Conservation (phyloP, 1,284 basidiomycete genomes). For the Psilocybe mexicana region DNA sequence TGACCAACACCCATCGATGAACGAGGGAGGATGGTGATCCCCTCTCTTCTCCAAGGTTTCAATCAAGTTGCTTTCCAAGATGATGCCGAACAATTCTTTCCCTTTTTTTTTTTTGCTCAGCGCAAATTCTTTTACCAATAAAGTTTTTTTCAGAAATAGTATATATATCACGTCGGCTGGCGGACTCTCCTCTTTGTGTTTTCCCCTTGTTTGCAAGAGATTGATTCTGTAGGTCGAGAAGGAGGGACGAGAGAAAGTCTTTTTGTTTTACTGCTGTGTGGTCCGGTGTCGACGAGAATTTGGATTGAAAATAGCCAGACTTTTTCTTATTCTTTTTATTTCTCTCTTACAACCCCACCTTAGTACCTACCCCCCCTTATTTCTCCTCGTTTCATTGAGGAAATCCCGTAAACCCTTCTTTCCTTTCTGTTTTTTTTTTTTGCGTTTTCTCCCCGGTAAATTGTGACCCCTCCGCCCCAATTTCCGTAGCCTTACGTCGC, state of each 20-base stretch:
- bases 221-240: conserved; percentile 25
- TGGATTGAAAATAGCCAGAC: conserved; percentile 1
- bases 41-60: conserved; percentile 4
- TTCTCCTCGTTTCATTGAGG: not conserved
- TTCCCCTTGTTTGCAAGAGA: conserved; percentile 16
- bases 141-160: conserved; percentile 22
- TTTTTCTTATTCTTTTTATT: conserved; percentile 11
- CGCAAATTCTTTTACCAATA: conserved; percentile 10
- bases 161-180: conserved; percentile 26
- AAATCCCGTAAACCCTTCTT: not conserved
- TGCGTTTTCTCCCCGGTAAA: conserved; percentile 5
- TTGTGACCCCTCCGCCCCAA: conserved; percentile 12
- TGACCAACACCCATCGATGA: conserved; percentile 13
- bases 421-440: conserved; percentile 6
- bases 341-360: not conserved
- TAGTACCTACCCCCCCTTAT: not conserved
- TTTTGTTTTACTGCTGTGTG: conserved; percentile 11
- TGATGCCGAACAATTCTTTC: not conserved
- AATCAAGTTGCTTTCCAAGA: not conserved
- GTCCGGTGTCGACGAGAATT: conserved; percentile 18
- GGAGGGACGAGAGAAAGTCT: conserved; percentile 8
- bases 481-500: conserved; percentile 17
- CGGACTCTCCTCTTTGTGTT: conserved; percentile 10
- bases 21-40: conserved; percentile 16
- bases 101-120: not conserved